Evolutionary conservation across 2,329 filamentous ascomycete genomes (phyloP), one percentile per base, ranked within the genome.

Genomic region (Cladosporium austrohemisphaericum): DNA sequence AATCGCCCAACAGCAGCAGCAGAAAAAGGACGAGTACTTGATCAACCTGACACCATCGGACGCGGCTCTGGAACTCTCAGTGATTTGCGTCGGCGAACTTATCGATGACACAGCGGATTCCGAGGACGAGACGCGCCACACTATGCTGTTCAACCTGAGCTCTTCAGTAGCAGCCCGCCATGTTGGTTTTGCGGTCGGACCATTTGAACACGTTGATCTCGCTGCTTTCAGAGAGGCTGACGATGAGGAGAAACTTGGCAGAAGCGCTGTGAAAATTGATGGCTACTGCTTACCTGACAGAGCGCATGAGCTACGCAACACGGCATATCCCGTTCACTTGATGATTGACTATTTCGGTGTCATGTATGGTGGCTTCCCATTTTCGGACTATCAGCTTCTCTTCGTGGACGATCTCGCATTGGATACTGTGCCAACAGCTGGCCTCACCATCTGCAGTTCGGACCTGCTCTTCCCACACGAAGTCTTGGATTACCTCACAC

Each of bases 331-430:
- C 9, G 78, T 96, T 57, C 86, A 91, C n/a, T 58, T 81, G 64
- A 89, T 90, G 1, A 84, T 95, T n/a, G 93, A 98, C 65, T 88
- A 86, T 66, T 90, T 97, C 63, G 88, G 88, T 3, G 81, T 92
- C 55, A 87, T 84, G 3, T 97, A 92, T 65, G 89, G 90, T 20
- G 85, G 86, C 18, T 98, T 95, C 65, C 91, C 93, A 0, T 97
- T 93, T 65, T 81, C 87, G 22, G 90, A 86, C 62, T 97, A 94
- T 75, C 95, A 95, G 62, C 72, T 97, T 48, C 91, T 88, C 58
- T 98, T 98, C 60, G 84, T 98, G 14, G 93, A 98, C 59, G 93
- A 98, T 65, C 79, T 93, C 65, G 72, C 85, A 1, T 76, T 80
- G 23, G 86, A 95, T 51, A 85, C 86, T 1, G 76, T 85, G 16